Percentiles rank a stretch among this genome's conserved stretches.
These are phyloP conservation scores for Agrocybe praecox DNA, from an alignment of 768 basidiomycete genomes.

Conservation along the genomic window DNA sequence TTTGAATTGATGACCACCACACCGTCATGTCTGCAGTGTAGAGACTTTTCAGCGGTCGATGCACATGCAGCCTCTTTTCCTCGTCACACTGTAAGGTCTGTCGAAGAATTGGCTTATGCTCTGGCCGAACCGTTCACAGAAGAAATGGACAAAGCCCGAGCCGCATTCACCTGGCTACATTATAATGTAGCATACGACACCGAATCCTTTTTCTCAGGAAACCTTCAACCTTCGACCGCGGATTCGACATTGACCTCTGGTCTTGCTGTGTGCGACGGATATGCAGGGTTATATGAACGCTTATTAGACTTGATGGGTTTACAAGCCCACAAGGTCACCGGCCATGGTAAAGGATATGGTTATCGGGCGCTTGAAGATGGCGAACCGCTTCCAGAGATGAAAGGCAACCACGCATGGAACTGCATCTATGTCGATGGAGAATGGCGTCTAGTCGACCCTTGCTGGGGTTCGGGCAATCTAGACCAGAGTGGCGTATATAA, in stretches of 20 bases:
- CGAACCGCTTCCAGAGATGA: conserved; percentile 36
- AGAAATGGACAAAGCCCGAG: conserved; percentile 47
- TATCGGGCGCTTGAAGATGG: conserved; percentile 33
- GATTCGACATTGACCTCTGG: conserved; percentile 42
- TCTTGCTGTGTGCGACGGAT: conserved; percentile 52
- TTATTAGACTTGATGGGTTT: conserved; percentile 42
- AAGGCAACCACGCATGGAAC: conserved; percentile 52
- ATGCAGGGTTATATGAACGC: conserved; percentile 43
- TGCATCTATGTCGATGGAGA: conserved; percentile 43
- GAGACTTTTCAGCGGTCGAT: conserved; percentile 44
- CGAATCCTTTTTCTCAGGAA: conserved; percentile 44
- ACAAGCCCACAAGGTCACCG: conserved; percentile 41
- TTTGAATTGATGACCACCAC: neutral
- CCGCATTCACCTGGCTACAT: conserved; percentile 50
- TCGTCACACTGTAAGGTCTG: conserved; percentile 37
- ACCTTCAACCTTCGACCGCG: conserved; percentile 35
- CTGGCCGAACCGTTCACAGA: conserved; percentile 42
- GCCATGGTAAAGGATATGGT: conserved; percentile 51
- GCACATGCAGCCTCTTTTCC: conserved; percentile 46
- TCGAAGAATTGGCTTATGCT: conserved; percentile 40
- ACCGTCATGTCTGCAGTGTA: conserved; percentile 42
- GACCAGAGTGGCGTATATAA: conserved; percentile 32
- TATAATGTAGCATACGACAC: conserved; percentile 48
- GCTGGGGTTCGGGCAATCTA: conserved; percentile 52
- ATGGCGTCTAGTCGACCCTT: conserved; percentile 49